phyloP scores from a whole-genome alignment of 306 rosid genomes.

The Hippophae rhamnoides region DNA sequence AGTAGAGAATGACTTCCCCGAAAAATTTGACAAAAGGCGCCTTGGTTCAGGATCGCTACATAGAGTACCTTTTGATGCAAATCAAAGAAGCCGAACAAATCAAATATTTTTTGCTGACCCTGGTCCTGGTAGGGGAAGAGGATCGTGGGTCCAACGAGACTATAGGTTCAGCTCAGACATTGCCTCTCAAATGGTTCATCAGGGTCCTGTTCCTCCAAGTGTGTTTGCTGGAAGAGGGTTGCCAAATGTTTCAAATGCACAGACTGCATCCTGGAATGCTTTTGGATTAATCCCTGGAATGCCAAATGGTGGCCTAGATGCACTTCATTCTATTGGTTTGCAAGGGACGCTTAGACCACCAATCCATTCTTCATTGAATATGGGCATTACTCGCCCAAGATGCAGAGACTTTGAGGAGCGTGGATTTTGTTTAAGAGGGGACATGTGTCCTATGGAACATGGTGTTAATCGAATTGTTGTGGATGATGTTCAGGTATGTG shows the following conservation, averaged over 20 bases:
- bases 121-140: slow-evolving; percentile 71
- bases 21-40: slow-evolving; percentile 66
- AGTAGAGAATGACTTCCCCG: slow-evolving; percentile 39
- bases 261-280: slow-evolving; percentile 74
- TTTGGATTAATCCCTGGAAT: slow-evolving; percentile 75
- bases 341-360: slow-evolving; percentile 82
- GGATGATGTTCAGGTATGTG: slow-evolving; percentile 93
- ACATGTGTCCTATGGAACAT: slow-evolving; percentile 99
- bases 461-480: slow-evolving; percentile 93
- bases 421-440: slow-evolving; percentile 97
- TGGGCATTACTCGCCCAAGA: slow-evolving; percentile 72
- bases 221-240: slow-evolving; percentile 69
- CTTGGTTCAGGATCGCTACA: slow-evolving; percentile 40
- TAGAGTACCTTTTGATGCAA: slow-evolving; percentile 51
- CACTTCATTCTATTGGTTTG: slow-evolving; percentile 76
- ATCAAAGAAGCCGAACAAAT: slow-evolving; percentile 48
- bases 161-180: slow-evolving; percentile 72
- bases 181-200: slow-evolving; percentile 81
- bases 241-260: slow-evolving; percentile 76
- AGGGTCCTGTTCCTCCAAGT: slow-evolving; percentile 62
- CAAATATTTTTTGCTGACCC: slow-evolving; percentile 49
- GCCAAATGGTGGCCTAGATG: slow-evolving; percentile 77
- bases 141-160: slow-evolving; percentile 77
- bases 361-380: slow-evolving; percentile 66
- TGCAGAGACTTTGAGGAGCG: slow-evolving; percentile 99